Conservation (phyloP, 306 rosid species). For the Casuarina cunninghamiana region DNA sequence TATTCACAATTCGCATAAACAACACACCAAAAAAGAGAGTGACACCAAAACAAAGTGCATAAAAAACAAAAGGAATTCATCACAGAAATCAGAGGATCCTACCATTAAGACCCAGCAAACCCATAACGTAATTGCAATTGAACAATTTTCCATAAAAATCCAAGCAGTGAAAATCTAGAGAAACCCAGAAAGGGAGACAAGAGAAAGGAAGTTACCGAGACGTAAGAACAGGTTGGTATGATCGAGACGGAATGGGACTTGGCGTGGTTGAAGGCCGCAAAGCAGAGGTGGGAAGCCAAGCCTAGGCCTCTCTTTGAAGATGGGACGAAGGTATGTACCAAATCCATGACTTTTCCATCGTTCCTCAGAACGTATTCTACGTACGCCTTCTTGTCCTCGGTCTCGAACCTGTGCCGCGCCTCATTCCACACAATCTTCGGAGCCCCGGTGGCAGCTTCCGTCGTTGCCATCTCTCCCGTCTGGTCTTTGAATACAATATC, state of each 20-base stretch:
- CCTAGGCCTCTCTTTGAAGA: conserved; percentile 85
- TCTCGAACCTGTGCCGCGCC: conserved; percentile 56
- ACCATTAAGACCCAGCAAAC: no score
- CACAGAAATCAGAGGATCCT: background rate
- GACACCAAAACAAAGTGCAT: background rate
- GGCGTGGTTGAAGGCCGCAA: conserved; percentile 85
- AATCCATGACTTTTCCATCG: conserved; percentile 62
- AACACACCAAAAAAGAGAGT: background rate
- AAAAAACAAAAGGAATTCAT: background rate
- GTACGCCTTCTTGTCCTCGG: conserved; percentile 80
- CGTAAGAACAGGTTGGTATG: conserved; percentile 79
- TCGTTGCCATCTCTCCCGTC: conserved; percentile 38
- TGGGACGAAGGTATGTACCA: conserved; percentile 85
- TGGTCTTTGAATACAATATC: no score
- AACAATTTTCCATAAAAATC: no score
- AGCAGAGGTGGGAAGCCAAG: conserved; percentile 73
- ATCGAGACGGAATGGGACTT: conserved; percentile 49
- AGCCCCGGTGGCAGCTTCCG: conserved; percentile 14
- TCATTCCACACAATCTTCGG: conserved; percentile 69
- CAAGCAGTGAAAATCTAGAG: background rate
- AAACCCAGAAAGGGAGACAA: background rate
- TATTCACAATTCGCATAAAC: background rate
- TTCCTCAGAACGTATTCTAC: conserved; percentile 47
- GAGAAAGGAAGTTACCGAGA: conserved; percentile 56
- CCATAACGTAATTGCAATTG: no score